phyloP scores from a whole-genome alignment of 257 asterid species.

The Handroanthus guayacan region DNA sequence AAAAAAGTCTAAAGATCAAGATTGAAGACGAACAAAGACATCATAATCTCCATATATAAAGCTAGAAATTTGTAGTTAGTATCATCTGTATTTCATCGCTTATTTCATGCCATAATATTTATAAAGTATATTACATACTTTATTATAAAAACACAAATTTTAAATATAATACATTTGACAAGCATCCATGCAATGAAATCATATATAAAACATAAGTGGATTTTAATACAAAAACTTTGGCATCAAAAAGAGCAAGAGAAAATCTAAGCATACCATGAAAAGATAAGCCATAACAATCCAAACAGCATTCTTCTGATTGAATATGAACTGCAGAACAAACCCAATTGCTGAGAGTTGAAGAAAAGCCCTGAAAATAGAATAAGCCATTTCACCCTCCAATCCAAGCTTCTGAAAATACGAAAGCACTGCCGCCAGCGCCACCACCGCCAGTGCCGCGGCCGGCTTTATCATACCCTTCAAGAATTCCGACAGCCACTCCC shows the following conservation, averaged over 20 bases:
- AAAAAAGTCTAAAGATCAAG: too few relatives aligned
- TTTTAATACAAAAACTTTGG: neutral
- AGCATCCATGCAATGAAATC: too few relatives aligned
- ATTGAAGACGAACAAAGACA: too few relatives aligned
- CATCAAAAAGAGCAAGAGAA: neutral
- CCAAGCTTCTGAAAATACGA: conserved; percentile 77
- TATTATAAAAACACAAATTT: too few relatives aligned
- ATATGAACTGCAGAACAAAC: conserved; percentile 87
- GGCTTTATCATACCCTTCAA: conserved; percentile 89
- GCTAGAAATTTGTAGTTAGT: too few relatives aligned
- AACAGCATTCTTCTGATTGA: conserved; percentile 57
- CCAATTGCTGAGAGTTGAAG: conserved; percentile 84
- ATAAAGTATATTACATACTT: too few relatives aligned
- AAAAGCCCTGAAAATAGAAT: conserved; percentile 84
- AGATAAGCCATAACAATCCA: conserved; percentile 92
- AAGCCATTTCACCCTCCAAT: conserved; percentile 76
- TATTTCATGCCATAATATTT: too few relatives aligned
- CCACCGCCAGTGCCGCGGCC: conserved; percentile 81
- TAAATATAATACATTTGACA: too few relatives aligned
- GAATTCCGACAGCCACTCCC: conserved; percentile 70
- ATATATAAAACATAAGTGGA: neutral
- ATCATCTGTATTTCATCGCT: too few relatives aligned
- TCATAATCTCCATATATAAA: too few relatives aligned
- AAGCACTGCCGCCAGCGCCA: conserved; percentile 68
- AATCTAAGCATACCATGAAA: conserved; percentile 67